phyloP scores from a whole-genome alignment of 176 grass and related monocot species.

The Musa troglodytarum region DNA sequence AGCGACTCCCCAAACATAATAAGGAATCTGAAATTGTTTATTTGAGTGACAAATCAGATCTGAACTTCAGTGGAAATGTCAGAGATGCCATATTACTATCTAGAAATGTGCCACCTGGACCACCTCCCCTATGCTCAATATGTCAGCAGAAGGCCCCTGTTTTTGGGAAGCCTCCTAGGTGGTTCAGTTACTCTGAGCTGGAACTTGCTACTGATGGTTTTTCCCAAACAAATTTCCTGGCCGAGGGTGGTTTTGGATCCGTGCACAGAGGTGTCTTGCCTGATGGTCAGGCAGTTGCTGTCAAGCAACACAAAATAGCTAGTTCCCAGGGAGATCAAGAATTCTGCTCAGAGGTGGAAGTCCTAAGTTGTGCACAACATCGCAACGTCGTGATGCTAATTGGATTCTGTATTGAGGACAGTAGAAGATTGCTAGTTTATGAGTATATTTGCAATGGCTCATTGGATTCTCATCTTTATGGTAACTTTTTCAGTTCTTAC shows the following conservation, averaged over 20 bases:
- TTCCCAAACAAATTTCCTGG: slow-evolving; percentile 88
- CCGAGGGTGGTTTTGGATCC: slow-evolving; percentile 93
- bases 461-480: slow-evolving; percentile 92
- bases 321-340: slow-evolving; percentile 87
- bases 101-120: slow-evolving; percentile 60
- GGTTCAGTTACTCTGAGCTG: slow-evolving; percentile 87
- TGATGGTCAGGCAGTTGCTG: slow-evolving; percentile 89
- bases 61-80: slow-evolving; percentile 72
- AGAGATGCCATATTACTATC: slow-evolving; percentile 68
- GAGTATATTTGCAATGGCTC: slow-evolving; percentile 98
- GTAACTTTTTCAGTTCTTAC: slow-evolving; percentile 27
- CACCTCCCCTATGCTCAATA: slow-evolving; percentile 83
- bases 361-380: slow-evolving; percentile 91
- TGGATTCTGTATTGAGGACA: slow-evolving; percentile 94
- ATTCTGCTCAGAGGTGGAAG: slow-evolving; percentile 96
- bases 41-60: slow-evolving; percentile 51
- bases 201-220: slow-evolving; percentile 85
- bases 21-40: slow-evolving; percentile 50
- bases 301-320: slow-evolving; percentile 92
- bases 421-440: slow-evolving; percentile 81
- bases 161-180: slow-evolving; percentile 89
- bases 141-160: slow-evolving; percentile 91
- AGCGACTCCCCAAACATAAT: slow-evolving; percentile 57
- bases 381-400: slow-evolving; percentile 98
- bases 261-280: slow-evolving; percentile 80